Evolutionary conservation across 805 yeast species (phyloP).

Genomic region (Sugiyamaella valdiviana): DNA sequence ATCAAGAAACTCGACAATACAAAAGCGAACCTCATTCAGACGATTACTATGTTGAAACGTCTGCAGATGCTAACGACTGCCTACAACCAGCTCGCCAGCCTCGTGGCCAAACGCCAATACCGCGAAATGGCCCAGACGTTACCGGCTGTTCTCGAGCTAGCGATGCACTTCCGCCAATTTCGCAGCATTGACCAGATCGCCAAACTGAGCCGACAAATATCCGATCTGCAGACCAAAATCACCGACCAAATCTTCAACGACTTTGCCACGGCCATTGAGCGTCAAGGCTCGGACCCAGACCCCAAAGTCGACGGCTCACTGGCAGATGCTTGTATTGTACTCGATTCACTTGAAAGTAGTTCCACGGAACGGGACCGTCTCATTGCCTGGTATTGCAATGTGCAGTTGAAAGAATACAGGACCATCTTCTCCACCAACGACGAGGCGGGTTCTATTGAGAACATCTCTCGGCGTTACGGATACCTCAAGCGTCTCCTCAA

Average conservation of each 20-base stretch:
- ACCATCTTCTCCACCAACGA: constrained; percentile 71
- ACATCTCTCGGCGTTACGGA: constrained; percentile 71
- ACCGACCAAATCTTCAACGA: constrained; percentile 68
- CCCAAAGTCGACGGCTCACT: constrained; percentile 18
- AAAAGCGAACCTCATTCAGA: constrained; percentile 72
- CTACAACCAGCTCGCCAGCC: constrained; percentile 50
- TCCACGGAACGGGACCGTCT: constrained; percentile 58
- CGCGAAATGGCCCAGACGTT: constrained; percentile 53
- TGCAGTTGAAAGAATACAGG: constrained; percentile 64
- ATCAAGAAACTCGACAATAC: constrained; percentile 75
- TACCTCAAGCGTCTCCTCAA: constrained; percentile 69
- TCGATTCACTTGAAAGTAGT: constrained; percentile 46
- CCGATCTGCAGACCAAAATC: constrained; percentile 52
- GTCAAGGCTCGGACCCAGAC: constrained; percentile 14
- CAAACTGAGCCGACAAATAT: constrained; percentile 51
- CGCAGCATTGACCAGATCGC: constrained; percentile 80
- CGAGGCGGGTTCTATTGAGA: constrained; percentile 93
- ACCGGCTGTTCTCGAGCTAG: constrained; percentile 66
- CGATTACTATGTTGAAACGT: constrained; percentile 82
- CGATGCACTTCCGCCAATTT: constrained; percentile 68
- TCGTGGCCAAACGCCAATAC: constrained; percentile 42
- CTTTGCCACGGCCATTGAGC: constrained; percentile 39
- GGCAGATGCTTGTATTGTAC: constrained; percentile 61
- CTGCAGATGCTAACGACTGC: constrained; percentile 81
- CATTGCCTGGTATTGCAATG: constrained; percentile 64